These are phyloP conservation scores for Tricholoma matsutake DNA, from an alignment of 768 basidiomycete species.

Conservation along the genomic window DNA sequence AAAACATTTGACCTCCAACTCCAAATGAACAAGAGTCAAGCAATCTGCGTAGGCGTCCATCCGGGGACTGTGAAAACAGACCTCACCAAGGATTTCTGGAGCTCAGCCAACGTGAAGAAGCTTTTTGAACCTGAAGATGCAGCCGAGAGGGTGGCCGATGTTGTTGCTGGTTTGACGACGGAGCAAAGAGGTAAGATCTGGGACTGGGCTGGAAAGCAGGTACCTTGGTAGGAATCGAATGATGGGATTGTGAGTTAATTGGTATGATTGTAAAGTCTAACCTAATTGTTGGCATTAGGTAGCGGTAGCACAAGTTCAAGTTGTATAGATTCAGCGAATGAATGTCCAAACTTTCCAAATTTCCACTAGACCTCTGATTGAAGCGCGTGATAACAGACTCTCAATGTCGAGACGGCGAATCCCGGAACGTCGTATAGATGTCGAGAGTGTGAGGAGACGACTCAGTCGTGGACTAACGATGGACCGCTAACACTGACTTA, in stretches of 20 bases:
- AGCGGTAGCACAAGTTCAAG: background rate
- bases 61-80: constrained; percentile 62
- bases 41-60: constrained; percentile 54
- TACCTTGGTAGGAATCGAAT: constrained; percentile 31
- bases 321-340: background rate
- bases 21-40: constrained; percentile 40
- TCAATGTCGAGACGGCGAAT: no score
- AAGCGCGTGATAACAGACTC: no score
- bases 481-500: no score
- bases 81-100: constrained; percentile 54
- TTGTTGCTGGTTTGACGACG: constrained; percentile 39
- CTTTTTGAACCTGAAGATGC: constrained; percentile 51
- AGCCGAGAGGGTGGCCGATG: constrained; percentile 41
- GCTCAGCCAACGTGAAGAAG: constrained; percentile 31
- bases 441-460: no score
- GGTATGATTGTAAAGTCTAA: background rate
- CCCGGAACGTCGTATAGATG: no score
- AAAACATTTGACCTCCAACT: constrained; percentile 58
- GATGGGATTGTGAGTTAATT: background rate
- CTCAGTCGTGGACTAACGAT: no score
- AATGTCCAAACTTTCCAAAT: no score
- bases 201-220: constrained; percentile 55
- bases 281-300: background rate
- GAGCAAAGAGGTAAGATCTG: constrained; percentile 49
- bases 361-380: no score